phyloP scores from a whole-genome alignment of 768 basidiomycete genomes.

The Kwoniella botswanensis region DNA sequence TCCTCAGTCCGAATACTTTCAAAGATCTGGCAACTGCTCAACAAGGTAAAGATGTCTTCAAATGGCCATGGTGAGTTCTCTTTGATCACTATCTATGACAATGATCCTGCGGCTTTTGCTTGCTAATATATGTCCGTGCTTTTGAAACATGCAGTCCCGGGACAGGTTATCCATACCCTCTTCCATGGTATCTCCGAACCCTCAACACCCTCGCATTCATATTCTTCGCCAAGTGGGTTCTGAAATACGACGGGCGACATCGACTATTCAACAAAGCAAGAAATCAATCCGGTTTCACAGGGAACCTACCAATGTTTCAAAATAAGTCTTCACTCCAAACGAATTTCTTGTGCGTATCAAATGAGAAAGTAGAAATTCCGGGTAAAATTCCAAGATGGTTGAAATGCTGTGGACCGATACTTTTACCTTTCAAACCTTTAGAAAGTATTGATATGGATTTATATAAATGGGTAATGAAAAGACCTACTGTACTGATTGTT shows the following conservation, averaged over 20 bases:
- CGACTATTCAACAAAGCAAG: conserved; percentile 23
- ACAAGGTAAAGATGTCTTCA: conserved; percentile 17
- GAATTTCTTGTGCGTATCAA: conserved; percentile 25
- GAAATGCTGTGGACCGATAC: conserved; percentile 34
- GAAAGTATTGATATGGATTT: conserved; percentile 25
- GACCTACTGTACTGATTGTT: conserved; percentile 24
- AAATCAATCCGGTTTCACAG: conserved; percentile 27
- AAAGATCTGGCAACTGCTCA: conserved; percentile 27
- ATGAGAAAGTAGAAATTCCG: conserved; percentile 28
- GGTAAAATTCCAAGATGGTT: conserved; percentile 21
- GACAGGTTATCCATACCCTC: conserved; percentile 18
- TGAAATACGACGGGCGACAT: conserved; percentile 14
- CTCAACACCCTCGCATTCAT: conserved; percentile 22
- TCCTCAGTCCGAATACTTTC: conserved; percentile 31
- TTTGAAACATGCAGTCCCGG: background rate
- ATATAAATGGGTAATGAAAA: conserved; percentile 19
- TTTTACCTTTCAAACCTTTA: conserved; percentile 7
- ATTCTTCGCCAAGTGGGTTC: conserved; percentile 13
- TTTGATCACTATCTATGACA: background rate
- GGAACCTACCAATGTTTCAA: conserved; percentile 15
- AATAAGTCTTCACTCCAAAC: background rate
- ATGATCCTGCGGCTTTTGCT: background rate
- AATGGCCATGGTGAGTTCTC: conserved; percentile 30
- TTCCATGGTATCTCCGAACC: conserved; percentile 26
- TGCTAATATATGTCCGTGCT: too few relatives aligned